Evolutionary conservation across 192 early-diverging fungal genomes (phyloP), one percentile per base, ranked within the genome.

Genomic region (Geranomyces michiganensis): DNA sequence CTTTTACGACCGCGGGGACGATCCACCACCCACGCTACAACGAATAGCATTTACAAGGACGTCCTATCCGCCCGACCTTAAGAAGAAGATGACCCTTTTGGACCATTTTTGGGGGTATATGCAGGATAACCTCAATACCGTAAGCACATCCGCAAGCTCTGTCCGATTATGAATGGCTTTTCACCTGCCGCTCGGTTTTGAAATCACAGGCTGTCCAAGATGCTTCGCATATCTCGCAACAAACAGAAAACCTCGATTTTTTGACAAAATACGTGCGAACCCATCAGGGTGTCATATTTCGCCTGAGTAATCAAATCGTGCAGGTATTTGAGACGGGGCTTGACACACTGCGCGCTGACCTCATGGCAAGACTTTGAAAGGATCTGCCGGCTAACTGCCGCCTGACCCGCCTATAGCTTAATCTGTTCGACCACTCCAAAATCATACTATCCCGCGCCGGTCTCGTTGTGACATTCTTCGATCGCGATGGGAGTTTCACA

Each of bases 371-470:
- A 47, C n/a, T 14, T n/a, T 47, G 46, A 47, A 12, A 47, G 46
- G 46, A 47, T 32, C 51, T 75, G 30, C n/a, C n/a, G n/a, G n/a
- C n/a, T n/a, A n/a, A 41, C 10, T 41, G 36, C 10, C 36, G 36
- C 3, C 36, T 41, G 10, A 41, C 36, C 10, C 36, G 36, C 36
- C 36, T 32, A 10, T 73, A 91, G 89, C 65, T 92, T 29, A 92
- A 90, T 67, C 87, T 91, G 56, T 88, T 85, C 66, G 90, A 92
- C 63, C 90, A 92, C 74, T 87, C 88, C 9, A 92, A 92, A 75
- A 53, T 92, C 24, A 75, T 92, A 15, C 64, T 92, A 24, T 83
- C 82, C 2, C 67, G 82, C 44, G 77, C 84, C 62, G 90, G 83
- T 10, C 70, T 63, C 10, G 74, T 79, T 8, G 62, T 92, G 53